A percentile compares a stretch with the other conserved stretches of the same genome.
These are phyloP conservation scores for Raphanus raphanistrum DNA, from an alignment of 345 rosid species.

Conservation along the genomic window DNA sequence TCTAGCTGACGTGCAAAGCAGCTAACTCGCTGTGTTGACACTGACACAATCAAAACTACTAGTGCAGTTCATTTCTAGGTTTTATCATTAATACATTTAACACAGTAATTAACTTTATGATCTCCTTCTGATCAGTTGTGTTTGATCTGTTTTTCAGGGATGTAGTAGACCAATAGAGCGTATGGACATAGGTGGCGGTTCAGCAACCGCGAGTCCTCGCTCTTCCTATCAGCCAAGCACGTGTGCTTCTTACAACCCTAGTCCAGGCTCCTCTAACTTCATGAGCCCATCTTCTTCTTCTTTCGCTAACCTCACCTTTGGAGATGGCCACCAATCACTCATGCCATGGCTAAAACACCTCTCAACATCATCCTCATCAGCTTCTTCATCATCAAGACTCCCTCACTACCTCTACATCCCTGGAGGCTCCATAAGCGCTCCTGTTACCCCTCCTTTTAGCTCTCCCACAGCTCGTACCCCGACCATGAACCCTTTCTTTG, in stretches of 20 bases:
- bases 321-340: slow-evolving; percentile 64
- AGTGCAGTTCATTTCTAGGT: not conserved
- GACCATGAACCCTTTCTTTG: slow-evolving; percentile 59
- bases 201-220: slow-evolving; percentile 48
- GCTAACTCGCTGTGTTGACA: not conserved
- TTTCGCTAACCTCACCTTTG: slow-evolving; percentile 56
- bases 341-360: slow-evolving; percentile 94
- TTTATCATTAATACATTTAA: not conserved
- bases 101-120: not conserved
- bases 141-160: slow-evolving; percentile 53
- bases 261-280: slow-evolving; percentile 59
- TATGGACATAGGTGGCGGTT: slow-evolving; percentile 57
- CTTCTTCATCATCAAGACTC: slow-evolving; percentile 71
- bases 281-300: slow-evolving; percentile 87
- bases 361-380: slow-evolving; percentile 76
- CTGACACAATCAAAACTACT: not conserved
- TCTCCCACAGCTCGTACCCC: slow-evolving; percentile 85
- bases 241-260: not conserved
- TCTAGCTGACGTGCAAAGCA: not conserved
- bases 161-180: slow-evolving; percentile 83
- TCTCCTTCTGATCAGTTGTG: not conserved
- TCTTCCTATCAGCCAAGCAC: not conserved
- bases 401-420: slow-evolving; percentile 65
- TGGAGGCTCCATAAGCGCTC: slow-evolving; percentile 95
- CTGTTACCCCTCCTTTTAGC: slow-evolving; percentile 97